A percentile compares a stretch with the other conserved stretches of the same genome.
These are phyloP conservation scores for Phoenix dactylifera DNA, from an alignment of 176 grass and related monocot species.

Conservation along the genomic window DNA sequence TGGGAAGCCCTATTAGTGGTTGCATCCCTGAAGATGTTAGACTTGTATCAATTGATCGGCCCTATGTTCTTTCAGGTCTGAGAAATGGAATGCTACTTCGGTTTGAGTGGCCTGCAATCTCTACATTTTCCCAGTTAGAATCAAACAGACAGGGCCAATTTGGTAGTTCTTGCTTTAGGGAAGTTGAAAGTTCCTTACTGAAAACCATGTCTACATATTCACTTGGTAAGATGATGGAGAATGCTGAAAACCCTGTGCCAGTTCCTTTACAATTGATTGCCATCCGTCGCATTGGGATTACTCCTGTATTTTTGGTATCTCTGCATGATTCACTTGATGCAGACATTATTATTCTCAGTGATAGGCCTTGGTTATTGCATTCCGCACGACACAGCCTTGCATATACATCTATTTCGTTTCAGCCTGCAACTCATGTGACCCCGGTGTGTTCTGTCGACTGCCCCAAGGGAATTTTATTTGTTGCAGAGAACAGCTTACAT, in stretches of 20 bases:
- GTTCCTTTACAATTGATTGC: slow-evolving; percentile 69
- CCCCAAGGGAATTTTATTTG: slow-evolving; percentile 84
- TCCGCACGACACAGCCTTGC: slow-evolving; percentile 80
- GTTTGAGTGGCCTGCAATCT: slow-evolving; percentile 50
- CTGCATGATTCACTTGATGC: slow-evolving; percentile 63
- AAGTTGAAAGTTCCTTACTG: slow-evolving; percentile 11
- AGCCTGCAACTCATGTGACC: slow-evolving; percentile 84
- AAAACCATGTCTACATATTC: slow-evolving; percentile 21
- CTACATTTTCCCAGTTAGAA: slow-evolving; percentile 25
- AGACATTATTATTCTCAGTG: slow-evolving; percentile 84
- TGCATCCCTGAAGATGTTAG: slow-evolving; percentile 94
- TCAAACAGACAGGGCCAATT: slow-evolving; percentile 23
- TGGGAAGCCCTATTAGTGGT: slow-evolving; percentile 82
- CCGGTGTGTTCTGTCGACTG: slow-evolving; percentile 78
- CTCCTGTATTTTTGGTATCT: slow-evolving; percentile 67
- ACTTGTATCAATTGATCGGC: slow-evolving; percentile 61
- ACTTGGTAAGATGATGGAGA: slow-evolving; percentile 21
- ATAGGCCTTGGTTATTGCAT: slow-evolving; percentile 89
- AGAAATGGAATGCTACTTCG: slow-evolving; percentile 97
- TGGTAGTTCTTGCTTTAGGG: slow-evolving; percentile 12
- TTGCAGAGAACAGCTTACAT: slow-evolving; percentile 90
- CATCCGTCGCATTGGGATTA: slow-evolving; percentile 81
- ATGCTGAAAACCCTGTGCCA: slow-evolving; percentile 16
- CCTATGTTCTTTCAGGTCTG: slow-evolving; percentile 81
- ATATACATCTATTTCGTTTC: slow-evolving; percentile 93